A percentile compares a stretch with the other conserved stretches of the same genome.
phyloP scores from a whole-genome alignment of 345 rosid genomes.

The Rhizophora mangle region DNA sequence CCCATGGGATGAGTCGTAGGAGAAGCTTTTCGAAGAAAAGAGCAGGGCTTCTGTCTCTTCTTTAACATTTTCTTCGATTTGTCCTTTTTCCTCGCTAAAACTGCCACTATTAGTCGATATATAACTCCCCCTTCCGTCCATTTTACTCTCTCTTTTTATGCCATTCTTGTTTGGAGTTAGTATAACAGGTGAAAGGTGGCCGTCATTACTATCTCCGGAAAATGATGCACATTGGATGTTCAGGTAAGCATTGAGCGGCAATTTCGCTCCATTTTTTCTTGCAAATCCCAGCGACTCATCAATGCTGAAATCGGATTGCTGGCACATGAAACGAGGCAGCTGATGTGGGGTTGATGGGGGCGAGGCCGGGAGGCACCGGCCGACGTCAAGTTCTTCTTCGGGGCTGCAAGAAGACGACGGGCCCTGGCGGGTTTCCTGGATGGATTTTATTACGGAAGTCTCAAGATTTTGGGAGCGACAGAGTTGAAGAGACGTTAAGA shows the following conservation, averaged over 20 bases:
- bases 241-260: neutral
- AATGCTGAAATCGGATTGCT: constrained; percentile 10
- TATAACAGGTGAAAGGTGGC: neutral
- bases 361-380: constrained; percentile 28
- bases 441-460: constrained; percentile 16
- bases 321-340: constrained; percentile 5
- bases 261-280: constrained; percentile 1
- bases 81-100: constrained; percentile 11
- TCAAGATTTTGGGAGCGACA: constrained; percentile 37
- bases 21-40: constrained; percentile 31
- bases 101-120: constrained; percentile 8
- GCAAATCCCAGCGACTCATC: constrained; percentile 4
- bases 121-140: constrained; percentile 3
- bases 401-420: constrained; percentile 26
- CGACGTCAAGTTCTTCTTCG: constrained; percentile 15
- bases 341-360: constrained; percentile 43
- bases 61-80: neutral
- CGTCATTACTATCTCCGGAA: constrained; percentile 7
- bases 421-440: neutral
- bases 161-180: neutral
- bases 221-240: constrained; percentile 4
- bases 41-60: constrained; percentile 21
- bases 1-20: constrained; percentile 19
- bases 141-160: neutral
- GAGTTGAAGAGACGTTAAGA: constrained; percentile 36